Conservation (phyloP, 305 asterid species). For the Lippia alba region DNA sequence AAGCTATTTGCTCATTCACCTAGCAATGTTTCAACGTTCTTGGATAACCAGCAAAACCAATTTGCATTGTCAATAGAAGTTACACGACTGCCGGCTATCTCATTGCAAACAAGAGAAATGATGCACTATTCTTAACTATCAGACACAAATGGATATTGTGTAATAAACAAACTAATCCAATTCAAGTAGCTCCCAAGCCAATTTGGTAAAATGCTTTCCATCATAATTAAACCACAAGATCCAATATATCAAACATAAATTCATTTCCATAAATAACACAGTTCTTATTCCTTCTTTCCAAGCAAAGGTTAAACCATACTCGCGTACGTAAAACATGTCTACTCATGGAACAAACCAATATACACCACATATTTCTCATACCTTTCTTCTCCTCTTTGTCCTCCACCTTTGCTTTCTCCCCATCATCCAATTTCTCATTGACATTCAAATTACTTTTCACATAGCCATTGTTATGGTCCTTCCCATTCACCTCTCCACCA, state of each 20-base stretch:
- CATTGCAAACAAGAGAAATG: slow-evolving; percentile 17
- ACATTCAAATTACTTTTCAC: slow-evolving; percentile 37
- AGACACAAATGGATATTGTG: slow-evolving; percentile 5
- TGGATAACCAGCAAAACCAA: slow-evolving; percentile 24
- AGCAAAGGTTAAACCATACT: slow-evolving; percentile 16
- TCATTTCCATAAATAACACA: slow-evolving; percentile 27
- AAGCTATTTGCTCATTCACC: neutral
- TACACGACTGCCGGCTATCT: slow-evolving; percentile 12
- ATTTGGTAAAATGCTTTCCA: slow-evolving; percentile 6
- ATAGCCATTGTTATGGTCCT: slow-evolving; percentile 42
- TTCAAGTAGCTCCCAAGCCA: slow-evolving; percentile 27
- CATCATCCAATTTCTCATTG: slow-evolving; percentile 46
- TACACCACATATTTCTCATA: slow-evolving; percentile 29
- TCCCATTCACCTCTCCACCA: slow-evolving; percentile 43
- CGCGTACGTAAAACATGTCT: slow-evolving; percentile 7
- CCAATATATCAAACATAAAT: slow-evolving; percentile 27
- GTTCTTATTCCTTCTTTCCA: slow-evolving; percentile 18
- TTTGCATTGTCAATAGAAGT: slow-evolving; percentile 18
- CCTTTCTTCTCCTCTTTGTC: slow-evolving; percentile 57
- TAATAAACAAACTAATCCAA: slow-evolving; percentile 29
- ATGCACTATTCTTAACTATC: slow-evolving; percentile 26
- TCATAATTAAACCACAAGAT: slow-evolving; percentile 21
- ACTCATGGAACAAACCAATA: slow-evolving; percentile 14
- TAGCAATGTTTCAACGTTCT: slow-evolving; percentile 15
- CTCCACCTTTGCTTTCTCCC: slow-evolving; percentile 45